Evolutionary conservation across 75 land plant genomes (phyloP).

Genomic region (Cryptomeria japonica): DNA sequence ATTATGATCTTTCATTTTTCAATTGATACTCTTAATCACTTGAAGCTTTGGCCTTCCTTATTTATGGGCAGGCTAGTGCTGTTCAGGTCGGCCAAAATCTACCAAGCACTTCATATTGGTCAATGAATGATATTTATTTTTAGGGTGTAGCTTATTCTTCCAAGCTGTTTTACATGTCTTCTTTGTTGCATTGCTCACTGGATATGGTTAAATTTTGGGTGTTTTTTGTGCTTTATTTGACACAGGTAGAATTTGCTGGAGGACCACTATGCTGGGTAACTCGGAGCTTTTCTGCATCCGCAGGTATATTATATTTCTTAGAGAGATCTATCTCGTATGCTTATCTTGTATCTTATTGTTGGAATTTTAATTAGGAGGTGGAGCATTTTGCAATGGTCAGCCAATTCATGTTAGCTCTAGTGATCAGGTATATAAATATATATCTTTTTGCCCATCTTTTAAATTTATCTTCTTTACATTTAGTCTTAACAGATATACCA

Average conservation of each 20-base stretch:
- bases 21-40: background rate
- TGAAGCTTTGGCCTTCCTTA: background rate
- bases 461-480: background rate
- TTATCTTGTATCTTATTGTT: background rate
- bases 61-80: background rate
- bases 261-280: constrained; percentile 98
- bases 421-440: constrained; percentile 50
- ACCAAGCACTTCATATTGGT: background rate
- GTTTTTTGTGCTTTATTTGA: background rate
- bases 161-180: background rate
- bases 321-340: background rate
- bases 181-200: background rate
- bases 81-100: background rate
- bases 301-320: constrained; percentile 50
- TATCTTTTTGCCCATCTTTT: background rate
- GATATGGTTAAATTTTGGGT: background rate
- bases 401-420: constrained; percentile 79
- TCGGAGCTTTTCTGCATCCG: constrained; percentile 82
- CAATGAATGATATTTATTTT: background rate
- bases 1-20: background rate
- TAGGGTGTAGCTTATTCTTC: background rate
- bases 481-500: background rate
- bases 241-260: constrained; percentile 97
- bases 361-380: constrained; percentile 58
- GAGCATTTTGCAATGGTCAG: constrained; percentile 93